phyloP scores from a whole-genome alignment of 306 rosid species.

The Cucumis sativus region Cucumber_9930_V3 NC_026655.2:23001-23500 shows the following conservation, averaged over 20 bases:
- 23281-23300: background rate
- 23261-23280: background rate
- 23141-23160: background rate
- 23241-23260: background rate
- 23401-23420: constrained; percentile 44
- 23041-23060: background rate
- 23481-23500: constrained; percentile 40
- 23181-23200: background rate
- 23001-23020: background rate
- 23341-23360: too few species aligned
- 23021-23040: background rate
- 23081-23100: background rate
- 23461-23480: constrained; percentile 37
- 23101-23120: background rate
- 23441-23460: constrained; percentile 24
- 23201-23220: background rate
- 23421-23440: constrained; percentile 25
- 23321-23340: background rate
- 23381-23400: constrained; percentile 23
- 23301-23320: background rate
- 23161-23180: background rate
- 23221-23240: background rate
- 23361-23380: too few species aligned
- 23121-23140: background rate
- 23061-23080: background rate